Conservation (phyloP, 2,329 filamentous ascomycete species). For the Diplodia intermedia region DNA sequence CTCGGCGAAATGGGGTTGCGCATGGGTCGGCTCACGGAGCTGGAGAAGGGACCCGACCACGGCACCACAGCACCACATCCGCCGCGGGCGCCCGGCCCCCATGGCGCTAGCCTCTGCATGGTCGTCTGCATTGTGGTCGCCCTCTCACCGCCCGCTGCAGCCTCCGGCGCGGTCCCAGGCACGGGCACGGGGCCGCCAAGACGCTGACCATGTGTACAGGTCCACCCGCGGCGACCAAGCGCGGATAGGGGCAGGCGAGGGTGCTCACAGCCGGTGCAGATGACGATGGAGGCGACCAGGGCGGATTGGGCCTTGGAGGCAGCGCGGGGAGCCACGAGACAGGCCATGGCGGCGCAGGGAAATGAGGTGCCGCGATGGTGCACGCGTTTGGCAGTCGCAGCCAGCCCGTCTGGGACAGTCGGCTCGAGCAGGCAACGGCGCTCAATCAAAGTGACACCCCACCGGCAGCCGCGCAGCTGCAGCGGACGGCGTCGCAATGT, state of each 20-base stretch:
- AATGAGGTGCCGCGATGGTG: background rate
- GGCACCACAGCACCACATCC: background rate
- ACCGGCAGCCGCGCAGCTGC: background rate
- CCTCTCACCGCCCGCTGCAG: conserved; percentile 16
- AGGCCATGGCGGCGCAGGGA: conserved; percentile 2
- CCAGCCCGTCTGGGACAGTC: conserved; percentile 10
- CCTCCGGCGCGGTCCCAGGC: conserved; percentile 1
- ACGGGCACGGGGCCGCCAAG: conserved; percentile 24
- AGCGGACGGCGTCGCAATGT: conserved; percentile 14
- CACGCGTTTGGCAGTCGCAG: conserved; percentile 5
- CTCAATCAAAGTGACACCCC: conserved; percentile 18
- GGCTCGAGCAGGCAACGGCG: conserved; percentile 8
- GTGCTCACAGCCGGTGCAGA: background rate
- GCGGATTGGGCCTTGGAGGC: background rate
- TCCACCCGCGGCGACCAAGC: background rate
- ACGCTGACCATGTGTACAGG: conserved; percentile 15
- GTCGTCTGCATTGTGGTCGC: background rate
- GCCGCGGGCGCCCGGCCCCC: background rate
- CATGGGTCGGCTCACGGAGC: background rate
- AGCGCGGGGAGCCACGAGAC: conserved; percentile 2
- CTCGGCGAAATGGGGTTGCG: conserved; percentile 17
- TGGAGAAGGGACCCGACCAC: conserved; percentile 7
- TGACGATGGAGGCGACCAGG: background rate
- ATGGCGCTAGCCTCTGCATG: background rate
- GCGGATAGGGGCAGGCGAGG: conserved; percentile 4